Base-by-base conservation (phyloP, 2,329 filamentous ascomycete species). In the Neoarthrinium moseri region DNA sequence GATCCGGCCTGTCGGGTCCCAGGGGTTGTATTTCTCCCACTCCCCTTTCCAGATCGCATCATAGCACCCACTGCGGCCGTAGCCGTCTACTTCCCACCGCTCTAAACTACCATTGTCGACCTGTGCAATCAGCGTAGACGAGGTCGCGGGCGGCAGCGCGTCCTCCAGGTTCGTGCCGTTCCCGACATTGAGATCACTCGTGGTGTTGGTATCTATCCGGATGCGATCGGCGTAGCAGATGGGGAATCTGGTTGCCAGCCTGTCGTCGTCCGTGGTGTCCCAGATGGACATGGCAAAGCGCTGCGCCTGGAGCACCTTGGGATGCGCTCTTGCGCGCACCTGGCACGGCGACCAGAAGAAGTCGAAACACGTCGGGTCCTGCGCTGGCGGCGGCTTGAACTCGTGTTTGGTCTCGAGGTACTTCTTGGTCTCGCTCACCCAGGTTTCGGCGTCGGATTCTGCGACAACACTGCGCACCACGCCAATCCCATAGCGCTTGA, bases 291-390 rank as follows among this genome's bases (percentile, higher is more conserved):
- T 83, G 60, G 86, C 76, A 57, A 86, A 88, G 27, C 74, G 71
- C 66, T 89, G 84, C 2, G 84, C 75, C 29, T 69, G 68, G 32
- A 88, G 70, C 49, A 88, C 74, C 53, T 79, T 75, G 4, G 83
- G 80, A 54, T 89, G 81, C 0, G 81, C 79, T 20, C 85, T 78
- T n/a, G 83, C 81, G 55, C 79, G 76, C 45, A 85, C 76, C 65
- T 89, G 85, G 1, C 83, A 78, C 0, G 83, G 83, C 5, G 84
- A 84, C 85, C 84, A 88, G 67, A 87, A 88, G 56, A 87, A 78
- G 63, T 88, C 84, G 64, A 84, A 87, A 42, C 86, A 87, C 2
- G 84, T 81, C 5, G 84, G 84, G 32, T 84, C 80, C 54, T 82
- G 77, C 0, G 74, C 70, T 1, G 77, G 77, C 22, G 83, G 83